Percentiles rank a stretch among this genome's conserved stretches.
Conservation (phyloP, 2,329 filamentous ascomycete genomes). For the Chalaropsis ovoidea region DNA sequence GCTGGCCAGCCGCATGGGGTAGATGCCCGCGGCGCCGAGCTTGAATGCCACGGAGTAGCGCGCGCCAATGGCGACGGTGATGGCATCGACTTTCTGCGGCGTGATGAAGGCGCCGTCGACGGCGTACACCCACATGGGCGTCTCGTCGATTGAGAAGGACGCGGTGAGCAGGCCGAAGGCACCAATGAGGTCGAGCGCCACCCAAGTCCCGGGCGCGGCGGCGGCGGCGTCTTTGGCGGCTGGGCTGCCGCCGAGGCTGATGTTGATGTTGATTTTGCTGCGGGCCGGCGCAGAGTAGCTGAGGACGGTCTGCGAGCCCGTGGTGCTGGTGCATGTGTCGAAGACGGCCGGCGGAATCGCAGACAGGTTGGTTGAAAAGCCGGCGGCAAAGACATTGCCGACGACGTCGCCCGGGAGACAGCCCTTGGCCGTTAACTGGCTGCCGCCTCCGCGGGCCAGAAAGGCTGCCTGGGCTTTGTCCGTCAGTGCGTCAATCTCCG, state of each 20-base stretch:
- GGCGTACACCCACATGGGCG: slow-evolving; percentile 45
- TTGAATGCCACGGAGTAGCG: slow-evolving; percentile 44
- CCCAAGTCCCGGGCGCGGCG: slow-evolving; percentile 35
- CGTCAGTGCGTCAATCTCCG: slow-evolving; percentile 36
- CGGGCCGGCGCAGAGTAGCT: slow-evolving; percentile 33
- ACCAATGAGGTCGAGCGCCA: slow-evolving; percentile 47
- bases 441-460: slow-evolving; percentile 30
- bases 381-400: slow-evolving; percentile 18
- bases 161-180: slow-evolving; percentile 40
- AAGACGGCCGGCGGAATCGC: slow-evolving; percentile 38
- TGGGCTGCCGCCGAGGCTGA: not conserved
- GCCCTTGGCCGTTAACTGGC: slow-evolving; percentile 37
- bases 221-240: not conserved
- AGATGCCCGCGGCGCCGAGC: slow-evolving; percentile 40
- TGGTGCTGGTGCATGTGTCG: slow-evolving; percentile 39
- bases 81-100: slow-evolving; percentile 41
- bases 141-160: slow-evolving; percentile 42
- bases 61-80: slow-evolving; percentile 43
- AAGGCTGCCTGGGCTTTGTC: slow-evolving; percentile 31
- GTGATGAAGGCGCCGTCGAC: slow-evolving; percentile 46
- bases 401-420: slow-evolving; percentile 28
- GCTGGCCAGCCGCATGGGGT: slow-evolving; percentile 46
- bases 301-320: slow-evolving; percentile 35
- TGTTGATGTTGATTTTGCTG: not conserved
- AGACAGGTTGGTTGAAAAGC: slow-evolving; percentile 22